phyloP scores from a whole-genome alignment of 768 basidiomycete genomes.

The Amanita thiersii region DNA sequence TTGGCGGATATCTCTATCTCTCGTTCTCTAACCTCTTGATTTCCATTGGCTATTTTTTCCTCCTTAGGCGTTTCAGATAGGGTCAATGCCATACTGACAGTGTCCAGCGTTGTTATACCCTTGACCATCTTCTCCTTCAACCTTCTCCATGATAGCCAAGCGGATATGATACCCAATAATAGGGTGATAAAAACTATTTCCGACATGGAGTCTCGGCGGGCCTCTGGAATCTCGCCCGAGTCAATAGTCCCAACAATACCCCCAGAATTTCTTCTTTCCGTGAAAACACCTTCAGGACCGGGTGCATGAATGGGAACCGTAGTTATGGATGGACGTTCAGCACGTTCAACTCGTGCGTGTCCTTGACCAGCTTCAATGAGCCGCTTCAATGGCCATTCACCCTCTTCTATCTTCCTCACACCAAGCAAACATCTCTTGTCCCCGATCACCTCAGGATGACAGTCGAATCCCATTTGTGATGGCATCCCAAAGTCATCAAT shows the following conservation, averaged over 20 bases:
- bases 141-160: slow-evolving; percentile 12
- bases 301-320: not conserved
- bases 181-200: slow-evolving; percentile 9
- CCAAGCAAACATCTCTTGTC: slow-evolving; percentile 6
- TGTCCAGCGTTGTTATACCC: slow-evolving; percentile 5
- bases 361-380: slow-evolving; percentile 6
- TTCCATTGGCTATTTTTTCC: not conserved
- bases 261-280: slow-evolving; percentile 6
- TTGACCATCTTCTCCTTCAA: slow-evolving; percentile 4
- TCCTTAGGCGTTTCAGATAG: not conserved
- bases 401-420: slow-evolving; percentile 8
- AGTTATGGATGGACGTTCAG: not conserved
- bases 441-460: slow-evolving; percentile 5
- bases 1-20: no score
- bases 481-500: not conserved
- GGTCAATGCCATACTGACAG: not conserved
- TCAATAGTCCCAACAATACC: slow-evolving; percentile 7
- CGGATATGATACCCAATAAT: slow-evolving; percentile 10
- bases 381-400: slow-evolving; percentile 11
- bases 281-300: slow-evolving; percentile 7
- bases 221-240: not conserved
- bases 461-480: not conserved
- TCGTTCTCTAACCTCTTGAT: no score
- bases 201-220: slow-evolving; percentile 5
- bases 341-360: slow-evolving; percentile 1